phyloP scores from a whole-genome alignment of 1,139 yeast species.

The Yamadazyma triangularis region DNA sequence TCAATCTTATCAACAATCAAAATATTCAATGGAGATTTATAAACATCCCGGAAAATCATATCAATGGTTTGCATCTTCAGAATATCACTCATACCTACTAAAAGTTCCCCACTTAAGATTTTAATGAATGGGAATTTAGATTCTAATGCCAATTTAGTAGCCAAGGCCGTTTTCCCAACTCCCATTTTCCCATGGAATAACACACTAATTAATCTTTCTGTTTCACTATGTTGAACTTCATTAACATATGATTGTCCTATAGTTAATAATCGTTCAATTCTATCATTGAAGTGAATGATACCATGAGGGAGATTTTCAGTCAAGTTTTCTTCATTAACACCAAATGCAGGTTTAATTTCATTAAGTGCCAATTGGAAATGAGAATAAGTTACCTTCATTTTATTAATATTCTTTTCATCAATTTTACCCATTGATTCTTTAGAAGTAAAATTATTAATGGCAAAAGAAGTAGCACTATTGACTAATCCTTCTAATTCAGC shows the following conservation, averaged over 20 bases:
- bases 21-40: slow-evolving; percentile 87
- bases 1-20: slow-evolving; percentile 90
- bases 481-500: slow-evolving; percentile 97
- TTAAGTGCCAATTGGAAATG: slow-evolving; percentile 81
- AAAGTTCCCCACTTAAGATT: slow-evolving; percentile 80
- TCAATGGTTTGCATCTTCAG: slow-evolving; percentile 85
- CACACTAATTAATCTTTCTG: slow-evolving; percentile 77
- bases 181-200: slow-evolving; percentile 91
- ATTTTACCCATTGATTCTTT: slow-evolving; percentile 75
- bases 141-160: slow-evolving; percentile 78
- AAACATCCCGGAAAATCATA: slow-evolving; percentile 87
- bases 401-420: slow-evolving; percentile 47
- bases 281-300: slow-evolving; percentile 69
- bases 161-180: slow-evolving; percentile 93
- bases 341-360: slow-evolving; percentile 95
- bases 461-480: slow-evolving; percentile 93
- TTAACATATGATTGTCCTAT: slow-evolving; percentile 75
- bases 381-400: slow-evolving; percentile 68
- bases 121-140: slow-evolving; percentile 91
- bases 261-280: slow-evolving; percentile 61
- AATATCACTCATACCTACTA: slow-evolving; percentile 91
- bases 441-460: slow-evolving; percentile 80
- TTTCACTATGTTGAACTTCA: slow-evolving; percentile 74
- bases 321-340: slow-evolving; percentile 92
- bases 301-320: slow-evolving; percentile 81